phyloP scores from a whole-genome alignment of 1,284 basidiomycete genomes.

The Neotropicomus parvogracilis region DNA sequence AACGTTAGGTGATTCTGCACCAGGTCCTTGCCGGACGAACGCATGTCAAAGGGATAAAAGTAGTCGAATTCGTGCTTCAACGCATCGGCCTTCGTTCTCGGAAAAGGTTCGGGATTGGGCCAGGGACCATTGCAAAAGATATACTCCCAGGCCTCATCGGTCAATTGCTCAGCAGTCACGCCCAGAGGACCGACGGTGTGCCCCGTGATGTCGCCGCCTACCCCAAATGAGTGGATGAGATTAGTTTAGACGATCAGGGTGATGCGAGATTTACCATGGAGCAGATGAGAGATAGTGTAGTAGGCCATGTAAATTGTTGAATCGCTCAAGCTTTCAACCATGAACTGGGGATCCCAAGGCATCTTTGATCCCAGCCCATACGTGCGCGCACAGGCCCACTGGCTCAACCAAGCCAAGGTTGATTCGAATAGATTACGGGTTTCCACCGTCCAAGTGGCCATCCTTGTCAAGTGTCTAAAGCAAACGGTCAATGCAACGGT shows the following conservation, averaged over 20 bases:
- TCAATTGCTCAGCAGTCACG: conserved; percentile 89
- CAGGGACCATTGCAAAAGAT: conserved; percentile 77
- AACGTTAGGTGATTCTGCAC: conserved; percentile 97
- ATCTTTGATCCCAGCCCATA: conserved; percentile 96
- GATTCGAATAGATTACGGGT: conserved; percentile 91
- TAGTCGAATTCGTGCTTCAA: conserved; percentile 93
- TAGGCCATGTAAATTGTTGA: conserved; percentile 99
- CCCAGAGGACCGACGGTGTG: conserved; percentile 79
- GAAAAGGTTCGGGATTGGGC: conserved; percentile 65
- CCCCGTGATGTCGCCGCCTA: conserved; percentile 75
- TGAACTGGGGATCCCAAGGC: conserved; percentile 95
- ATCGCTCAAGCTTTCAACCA: conserved; percentile 96
- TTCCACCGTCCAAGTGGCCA: conserved; percentile 90
- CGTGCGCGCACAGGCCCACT: conserved; percentile 98
- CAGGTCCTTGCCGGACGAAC: conserved; percentile 98
- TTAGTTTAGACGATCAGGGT: not conserved
- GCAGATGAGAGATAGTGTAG: conserved; percentile 89
- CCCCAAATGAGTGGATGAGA: not conserved
- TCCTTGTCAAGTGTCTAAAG: conserved; percentile 69
- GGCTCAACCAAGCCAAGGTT: conserved; percentile 92
- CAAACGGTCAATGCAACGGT: not conserved
- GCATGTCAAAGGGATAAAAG: conserved; percentile 98
- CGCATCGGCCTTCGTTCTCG: conserved; percentile 75
- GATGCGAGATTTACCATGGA: conserved; percentile 61
- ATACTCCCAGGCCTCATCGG: conserved; percentile 97